Evolutionary conservation across 768 basidiomycete genomes (phyloP).

Genomic region (Agaricus sinodeliciosus): DNA sequence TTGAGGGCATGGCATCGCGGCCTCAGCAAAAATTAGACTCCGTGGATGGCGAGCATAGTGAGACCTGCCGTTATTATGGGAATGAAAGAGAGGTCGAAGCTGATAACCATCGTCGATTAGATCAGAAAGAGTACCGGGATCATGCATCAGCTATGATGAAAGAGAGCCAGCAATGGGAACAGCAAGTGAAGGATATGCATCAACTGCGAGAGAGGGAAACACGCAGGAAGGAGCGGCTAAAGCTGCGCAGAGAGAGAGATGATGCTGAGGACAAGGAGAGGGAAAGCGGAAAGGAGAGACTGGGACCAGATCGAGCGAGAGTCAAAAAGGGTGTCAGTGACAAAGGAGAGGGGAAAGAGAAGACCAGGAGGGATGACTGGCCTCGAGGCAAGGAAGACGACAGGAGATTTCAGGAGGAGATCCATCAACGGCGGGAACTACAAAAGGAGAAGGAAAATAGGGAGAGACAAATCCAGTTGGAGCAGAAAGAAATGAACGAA

Average conservation of each 20-base stretch:
- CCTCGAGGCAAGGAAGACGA: slow-evolving; percentile 14
- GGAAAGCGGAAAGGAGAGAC: slow-evolving; percentile 10
- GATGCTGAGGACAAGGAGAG: slow-evolving; percentile 9
- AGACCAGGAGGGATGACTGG: slow-evolving; percentile 16
- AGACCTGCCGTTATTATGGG: background rate
- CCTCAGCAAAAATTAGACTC: background rate
- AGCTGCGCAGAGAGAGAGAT: background rate
- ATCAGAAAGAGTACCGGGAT: slow-evolving; percentile 7
- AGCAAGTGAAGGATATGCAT: slow-evolving; percentile 5
- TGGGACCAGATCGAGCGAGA: slow-evolving; percentile 12
- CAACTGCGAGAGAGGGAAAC: slow-evolving; percentile 3
- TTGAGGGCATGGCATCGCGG: background rate
- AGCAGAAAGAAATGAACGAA: slow-evolving; percentile 11
- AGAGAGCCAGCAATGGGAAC: background rate
- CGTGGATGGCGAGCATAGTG: background rate
- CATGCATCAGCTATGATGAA: background rate
- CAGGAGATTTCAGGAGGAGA: slow-evolving; percentile 10
- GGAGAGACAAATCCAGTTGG: slow-evolving; percentile 1
- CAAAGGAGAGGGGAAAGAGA: slow-evolving; percentile 17
- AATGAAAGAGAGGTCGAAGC: background rate
- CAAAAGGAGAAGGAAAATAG: slow-evolving; percentile 10
- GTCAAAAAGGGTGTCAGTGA: slow-evolving; percentile 18
- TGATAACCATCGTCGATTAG: background rate
- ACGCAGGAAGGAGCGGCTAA: background rate
- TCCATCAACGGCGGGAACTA: slow-evolving; percentile 4